Conservation (phyloP, 2,329 filamentous ascomycete genomes). For the Monilinia laxa region DNA sequence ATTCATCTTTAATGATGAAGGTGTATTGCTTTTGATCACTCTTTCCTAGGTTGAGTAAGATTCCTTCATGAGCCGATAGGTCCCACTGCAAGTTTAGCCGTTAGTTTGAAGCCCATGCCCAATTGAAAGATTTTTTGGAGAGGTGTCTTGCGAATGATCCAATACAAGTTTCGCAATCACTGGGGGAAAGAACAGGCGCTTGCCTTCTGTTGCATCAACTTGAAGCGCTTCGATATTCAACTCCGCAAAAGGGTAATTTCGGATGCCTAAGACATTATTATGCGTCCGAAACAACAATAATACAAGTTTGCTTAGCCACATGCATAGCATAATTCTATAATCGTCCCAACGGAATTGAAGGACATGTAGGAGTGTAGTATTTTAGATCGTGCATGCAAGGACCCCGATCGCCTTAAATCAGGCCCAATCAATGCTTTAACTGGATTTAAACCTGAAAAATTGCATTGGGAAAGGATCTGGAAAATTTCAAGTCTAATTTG, state of each 20-base stretch:
- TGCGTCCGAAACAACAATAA: constrained; percentile 1
- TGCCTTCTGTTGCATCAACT: neutral
- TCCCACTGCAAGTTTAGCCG: constrained; percentile 53
- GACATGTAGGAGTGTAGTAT: neutral
- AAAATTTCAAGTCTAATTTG: neutral
- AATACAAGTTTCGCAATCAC: neutral
- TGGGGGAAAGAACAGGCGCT: neutral
- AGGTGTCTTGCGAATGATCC: neutral
- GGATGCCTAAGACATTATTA: neutral
- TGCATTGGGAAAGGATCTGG: neutral
- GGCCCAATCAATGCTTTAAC: neutral
- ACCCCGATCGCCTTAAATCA: neutral
- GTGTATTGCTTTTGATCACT: constrained; percentile 70
- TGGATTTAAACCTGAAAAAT: neutral
- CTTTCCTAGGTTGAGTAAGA: constrained; percentile 53
- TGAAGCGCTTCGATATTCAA: neutral
- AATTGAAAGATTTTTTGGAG: neutral
- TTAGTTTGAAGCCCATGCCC: neutral
- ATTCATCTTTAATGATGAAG: constrained; percentile 69
- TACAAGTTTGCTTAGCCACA: constrained; percentile 7
- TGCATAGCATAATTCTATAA: neutral
- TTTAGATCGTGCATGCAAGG: neutral
- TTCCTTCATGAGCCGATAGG: constrained; percentile 60
- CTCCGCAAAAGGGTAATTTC: neutral
- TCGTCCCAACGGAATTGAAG: neutral